These are phyloP conservation scores for Mycena albidolilacea DNA, from an alignment of 768 basidiomycete species.

Conservation along the genomic window DNA sequence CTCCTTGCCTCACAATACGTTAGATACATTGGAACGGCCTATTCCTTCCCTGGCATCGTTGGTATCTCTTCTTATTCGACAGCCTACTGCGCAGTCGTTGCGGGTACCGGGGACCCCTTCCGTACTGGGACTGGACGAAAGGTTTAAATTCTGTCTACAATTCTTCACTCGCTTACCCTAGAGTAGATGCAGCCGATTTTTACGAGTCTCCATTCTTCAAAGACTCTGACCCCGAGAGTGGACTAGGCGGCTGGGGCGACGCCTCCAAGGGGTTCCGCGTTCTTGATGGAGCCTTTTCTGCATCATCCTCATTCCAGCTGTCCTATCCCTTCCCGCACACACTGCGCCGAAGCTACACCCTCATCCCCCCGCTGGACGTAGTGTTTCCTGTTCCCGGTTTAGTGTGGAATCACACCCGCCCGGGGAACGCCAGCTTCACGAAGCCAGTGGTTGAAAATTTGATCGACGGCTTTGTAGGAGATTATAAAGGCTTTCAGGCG, in stretches of 20 bases:
- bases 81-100: constrained; percentile 35
- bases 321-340: constrained; percentile 52
- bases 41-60: constrained; percentile 46
- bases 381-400: constrained; percentile 23
- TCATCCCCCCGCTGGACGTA: constrained; percentile 41
- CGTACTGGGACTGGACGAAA: constrained; percentile 47
- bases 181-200: constrained; percentile 2
- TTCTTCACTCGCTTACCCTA: neutral
- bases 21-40: constrained; percentile 43
- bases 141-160: constrained; percentile 16
- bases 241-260: constrained; percentile 27
- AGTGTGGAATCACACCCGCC: constrained; percentile 39
- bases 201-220: constrained; percentile 7
- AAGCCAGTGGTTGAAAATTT: constrained; percentile 42
- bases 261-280: constrained; percentile 34
- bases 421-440: constrained; percentile 48
- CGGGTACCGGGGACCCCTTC: constrained; percentile 38
- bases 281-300: constrained; percentile 47
- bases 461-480: constrained; percentile 46
- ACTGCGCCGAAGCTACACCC: constrained; percentile 51
- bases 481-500: constrained; percentile 50
- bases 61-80: constrained; percentile 40
- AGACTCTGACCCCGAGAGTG: constrained; percentile 14
- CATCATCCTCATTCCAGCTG: constrained; percentile 35
- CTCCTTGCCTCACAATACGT: neutral